Base-by-base conservation (phyloP, 75 land plant genomes). In the Isoetes taiwanensis region DNA sequence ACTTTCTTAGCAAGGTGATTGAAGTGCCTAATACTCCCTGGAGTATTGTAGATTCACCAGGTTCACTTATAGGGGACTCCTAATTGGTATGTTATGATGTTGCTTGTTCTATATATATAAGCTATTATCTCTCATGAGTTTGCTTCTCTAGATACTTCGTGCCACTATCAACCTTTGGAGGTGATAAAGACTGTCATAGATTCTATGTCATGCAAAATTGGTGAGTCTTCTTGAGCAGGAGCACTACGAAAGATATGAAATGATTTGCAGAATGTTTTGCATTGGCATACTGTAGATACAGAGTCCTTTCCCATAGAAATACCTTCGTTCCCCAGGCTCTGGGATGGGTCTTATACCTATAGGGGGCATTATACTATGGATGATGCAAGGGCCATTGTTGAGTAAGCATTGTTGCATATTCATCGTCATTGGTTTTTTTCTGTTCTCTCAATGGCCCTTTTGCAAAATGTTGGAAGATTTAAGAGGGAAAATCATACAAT, bases 121-220 rank as follows among this genome's bases (percentile, higher is more conserved):
- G 12, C 23, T 16, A 19, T 8, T 46, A 6, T 46, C 5, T n/a
- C 6, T n/a, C 16, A 6, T 46, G 5, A 19, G 4, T 46, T 6
- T 46, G 4, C 23, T 6, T 46, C 16, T 46, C 16, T n/a, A 46
- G 50, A 46, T 23, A 46, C 50, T 46, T 46, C 50, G 19, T 19
- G 50, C 25, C 50, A 46, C 16, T 46, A 46, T 16, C 25, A 46
- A 23, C 50, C 50, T n/a, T 23, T 46, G 12, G 25, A 46, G 50
- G 25, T 46, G 16, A 23, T 46, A 6, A 5, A 23, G 19, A 46
- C 25, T 23, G 50, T 46, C n/a, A 46, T 46, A 6, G 50, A 46
- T 46, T 46, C 50, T 23, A 46, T 46, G 50, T 16, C 50, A 46
- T n/a, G 50, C 50, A 19, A 46, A 46, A 23, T 23, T 46, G 6